A percentile compares a stretch with the other conserved stretches of the same genome.
Conservation (phyloP, 352 stramenopile species). For the Blastocystis sp. region DNA sequence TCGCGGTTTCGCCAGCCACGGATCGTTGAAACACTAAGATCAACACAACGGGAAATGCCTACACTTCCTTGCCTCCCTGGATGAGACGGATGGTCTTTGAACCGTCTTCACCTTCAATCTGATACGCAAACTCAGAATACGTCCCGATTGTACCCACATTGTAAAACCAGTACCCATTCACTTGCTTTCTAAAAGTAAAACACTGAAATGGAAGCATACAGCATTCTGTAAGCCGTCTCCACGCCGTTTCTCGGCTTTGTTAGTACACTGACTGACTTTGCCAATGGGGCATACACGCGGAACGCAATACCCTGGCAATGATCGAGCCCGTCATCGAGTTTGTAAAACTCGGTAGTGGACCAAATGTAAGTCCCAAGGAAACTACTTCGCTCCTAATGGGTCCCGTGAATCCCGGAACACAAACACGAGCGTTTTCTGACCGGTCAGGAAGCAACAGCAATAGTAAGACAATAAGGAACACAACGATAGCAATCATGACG, state of each 20-base stretch:
- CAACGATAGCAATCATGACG: not conserved
- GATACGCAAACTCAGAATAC: not conserved
- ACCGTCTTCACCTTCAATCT: not conserved
- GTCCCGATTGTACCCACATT: conserved; percentile 5
- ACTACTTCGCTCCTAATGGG: conserved; percentile 10
- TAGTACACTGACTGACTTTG: not conserved
- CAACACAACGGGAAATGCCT: not conserved
- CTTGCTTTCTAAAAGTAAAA: conserved; percentile 7
- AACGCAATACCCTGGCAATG: conserved; percentile 29
- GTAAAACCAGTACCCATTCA: conserved; percentile 45
- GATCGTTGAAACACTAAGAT: not conserved
- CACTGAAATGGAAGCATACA: not conserved
- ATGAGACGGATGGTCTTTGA: not conserved
- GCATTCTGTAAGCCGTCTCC: conserved; percentile 34
- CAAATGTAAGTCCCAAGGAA: conserved; percentile 46
- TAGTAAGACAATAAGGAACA: conserved; percentile 17
- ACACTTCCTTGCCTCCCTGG: conserved; percentile 33
- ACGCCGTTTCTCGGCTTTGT: not conserved
- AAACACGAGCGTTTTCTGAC: not conserved
- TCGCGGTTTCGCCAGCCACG: conserved; percentile 11
- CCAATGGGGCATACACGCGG: conserved; percentile 34
- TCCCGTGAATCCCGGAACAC: conserved; percentile 50
- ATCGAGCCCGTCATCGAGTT: conserved; percentile 19
- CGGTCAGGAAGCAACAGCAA: not conserved
- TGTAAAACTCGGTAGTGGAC: conserved; percentile 28